Percentiles rank a stretch among this genome's conserved stretches.
Evolutionary conservation across 441 rosid species (phyloP).

Genomic region (Bocquillonia castaneifolia): DNA sequence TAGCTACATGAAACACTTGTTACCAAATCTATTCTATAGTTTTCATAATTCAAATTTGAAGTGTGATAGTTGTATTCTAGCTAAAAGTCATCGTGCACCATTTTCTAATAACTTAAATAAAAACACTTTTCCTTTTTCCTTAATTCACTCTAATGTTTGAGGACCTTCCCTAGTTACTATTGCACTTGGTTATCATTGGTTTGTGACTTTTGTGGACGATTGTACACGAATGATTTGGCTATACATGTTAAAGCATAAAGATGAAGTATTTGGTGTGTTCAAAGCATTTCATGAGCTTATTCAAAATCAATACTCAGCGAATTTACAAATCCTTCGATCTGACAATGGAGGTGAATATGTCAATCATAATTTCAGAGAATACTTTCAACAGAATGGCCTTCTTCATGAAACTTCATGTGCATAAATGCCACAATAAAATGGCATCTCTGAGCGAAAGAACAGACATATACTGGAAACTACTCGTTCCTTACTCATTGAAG

Average conservation of each 20-base stretch:
- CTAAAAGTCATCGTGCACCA: not conserved
- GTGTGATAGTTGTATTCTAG: not conserved
- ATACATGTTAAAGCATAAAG: not conserved
- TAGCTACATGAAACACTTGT: not conserved
- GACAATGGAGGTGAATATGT: not conserved
- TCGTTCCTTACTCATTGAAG: not conserved
- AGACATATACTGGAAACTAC: not conserved
- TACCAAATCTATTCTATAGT: not conserved
- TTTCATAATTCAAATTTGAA: not conserved
- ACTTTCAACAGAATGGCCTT: not conserved
- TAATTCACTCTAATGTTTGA: no score
- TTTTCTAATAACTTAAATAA: not conserved
- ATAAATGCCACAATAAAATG: not conserved
- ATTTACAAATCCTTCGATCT: not conserved
- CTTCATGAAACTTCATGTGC: not conserved
- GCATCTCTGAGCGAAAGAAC: not conserved
- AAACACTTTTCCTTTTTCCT: not conserved
- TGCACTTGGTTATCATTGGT: not conserved
- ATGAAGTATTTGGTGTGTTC: not conserved
- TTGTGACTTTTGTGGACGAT: not conserved
- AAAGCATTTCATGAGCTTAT: not conserved
- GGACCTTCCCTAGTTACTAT: no score
- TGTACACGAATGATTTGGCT: not conserved
- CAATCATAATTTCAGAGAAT: not conserved
- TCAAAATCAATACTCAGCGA: not conserved